Conservation (phyloP, 495 filamentous ascomycete species). For the Penicillium argentinense region DNA sequence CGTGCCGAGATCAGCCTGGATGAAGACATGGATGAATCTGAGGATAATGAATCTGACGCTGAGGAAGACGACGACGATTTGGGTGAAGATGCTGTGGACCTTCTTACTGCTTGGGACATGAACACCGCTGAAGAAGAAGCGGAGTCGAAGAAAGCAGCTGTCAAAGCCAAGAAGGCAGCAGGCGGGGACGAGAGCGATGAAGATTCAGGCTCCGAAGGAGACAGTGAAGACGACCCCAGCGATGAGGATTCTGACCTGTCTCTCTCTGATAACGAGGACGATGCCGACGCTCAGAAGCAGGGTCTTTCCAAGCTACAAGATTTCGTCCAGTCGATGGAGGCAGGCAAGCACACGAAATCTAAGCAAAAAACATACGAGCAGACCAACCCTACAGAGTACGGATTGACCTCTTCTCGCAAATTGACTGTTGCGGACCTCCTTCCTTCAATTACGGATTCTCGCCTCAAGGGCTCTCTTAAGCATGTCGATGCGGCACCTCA, state of each 20-base stretch:
- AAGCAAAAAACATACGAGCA: conserved; percentile 48
- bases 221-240: conserved; percentile 51
- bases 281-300: conserved; percentile 54
- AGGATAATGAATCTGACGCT: conserved; percentile 48
- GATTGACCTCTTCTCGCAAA: conserved; percentile 61
- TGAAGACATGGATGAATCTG: conserved; percentile 55
- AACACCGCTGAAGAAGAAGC: conserved; percentile 53
- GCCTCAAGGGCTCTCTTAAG: conserved; percentile 77
- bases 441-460: conserved; percentile 69
- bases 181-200: conserved; percentile 34
- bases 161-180: conserved; percentile 32
- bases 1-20: conserved; percentile 51
- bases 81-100: conserved; percentile 83
- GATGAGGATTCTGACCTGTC: conserved; percentile 49
- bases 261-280: conserved; percentile 61
- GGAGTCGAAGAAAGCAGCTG: conserved; percentile 28
- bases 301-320: conserved; percentile 64
- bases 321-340: conserved; percentile 68
- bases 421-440: conserved; percentile 79
- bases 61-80: conserved; percentile 58
- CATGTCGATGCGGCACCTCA: conserved; percentile 52
- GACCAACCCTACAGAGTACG: conserved; percentile 55
- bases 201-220: conserved; percentile 35
- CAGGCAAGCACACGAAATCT: conserved; percentile 30
- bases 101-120: conserved; percentile 78